Conservation (phyloP, 306 rosid species). For the Gastrolobium villosum region DNA sequence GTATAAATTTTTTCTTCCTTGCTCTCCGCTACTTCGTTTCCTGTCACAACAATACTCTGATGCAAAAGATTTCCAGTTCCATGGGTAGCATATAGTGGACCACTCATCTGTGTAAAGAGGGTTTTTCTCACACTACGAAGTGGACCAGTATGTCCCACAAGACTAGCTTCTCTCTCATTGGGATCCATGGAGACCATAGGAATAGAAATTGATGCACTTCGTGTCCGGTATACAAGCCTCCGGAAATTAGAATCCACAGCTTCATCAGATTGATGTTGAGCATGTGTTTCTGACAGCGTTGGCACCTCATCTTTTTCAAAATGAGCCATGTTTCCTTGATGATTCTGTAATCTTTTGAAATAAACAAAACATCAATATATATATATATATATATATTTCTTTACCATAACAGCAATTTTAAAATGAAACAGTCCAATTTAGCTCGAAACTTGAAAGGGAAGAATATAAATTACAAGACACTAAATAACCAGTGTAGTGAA, state of each 20-base stretch:
- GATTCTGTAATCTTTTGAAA: conserved; percentile 41
- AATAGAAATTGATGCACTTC: conserved; percentile 75
- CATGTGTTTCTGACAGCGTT: conserved; percentile 59
- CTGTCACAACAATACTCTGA: conserved; percentile 42
- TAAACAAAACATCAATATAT: conserved; percentile 20
- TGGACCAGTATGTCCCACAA: conserved; percentile 86
- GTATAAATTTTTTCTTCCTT: conserved; percentile 53
- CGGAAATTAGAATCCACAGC: conserved; percentile 45
- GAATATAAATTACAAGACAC: conserved; percentile 11
- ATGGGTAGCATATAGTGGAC: conserved; percentile 58
- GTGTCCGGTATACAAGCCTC: conserved; percentile 55
- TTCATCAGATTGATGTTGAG: conserved; percentile 50
- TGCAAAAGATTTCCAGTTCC: conserved; percentile 53
- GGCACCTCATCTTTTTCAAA: conserved; percentile 71
- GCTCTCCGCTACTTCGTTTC: conserved; percentile 49
- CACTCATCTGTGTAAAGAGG: conserved; percentile 73
- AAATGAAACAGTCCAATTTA: conserved; percentile 31
- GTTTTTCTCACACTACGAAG: conserved; percentile 60
- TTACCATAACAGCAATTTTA: conserved; percentile 18
- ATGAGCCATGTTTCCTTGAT: conserved; percentile 60
- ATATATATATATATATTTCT: not conserved
- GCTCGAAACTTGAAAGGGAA: not conserved
- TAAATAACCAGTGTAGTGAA: not conserved
- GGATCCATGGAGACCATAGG: conserved; percentile 61
- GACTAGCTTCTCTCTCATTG: conserved; percentile 58